Evolutionary conservation across 2,329 filamentous ascomycete species (phyloP).

Genomic region (Monosporascus ibericus): DNA sequence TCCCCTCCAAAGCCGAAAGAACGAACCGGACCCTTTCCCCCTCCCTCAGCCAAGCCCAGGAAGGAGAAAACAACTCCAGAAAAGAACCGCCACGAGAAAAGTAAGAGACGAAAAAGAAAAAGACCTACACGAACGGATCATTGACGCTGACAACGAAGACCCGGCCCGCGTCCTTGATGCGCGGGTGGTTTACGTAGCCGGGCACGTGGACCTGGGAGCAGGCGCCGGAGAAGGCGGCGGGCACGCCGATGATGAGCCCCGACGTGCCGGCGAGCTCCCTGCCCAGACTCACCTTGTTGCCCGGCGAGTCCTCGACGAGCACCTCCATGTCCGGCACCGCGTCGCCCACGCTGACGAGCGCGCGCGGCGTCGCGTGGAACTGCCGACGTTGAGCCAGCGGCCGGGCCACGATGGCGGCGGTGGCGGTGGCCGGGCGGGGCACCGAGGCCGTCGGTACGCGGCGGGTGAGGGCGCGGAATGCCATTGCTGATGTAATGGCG

Average conservation of each 20-base stretch:
- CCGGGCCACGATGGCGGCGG: slow-evolving; percentile 18
- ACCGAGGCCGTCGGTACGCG: slow-evolving; percentile 7
- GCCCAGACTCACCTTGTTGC: slow-evolving; percentile 83
- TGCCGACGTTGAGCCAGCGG: slow-evolving; percentile 17
- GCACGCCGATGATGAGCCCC: slow-evolving; percentile 79
- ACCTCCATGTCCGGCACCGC: slow-evolving; percentile 69
- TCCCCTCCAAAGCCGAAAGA: not conserved
- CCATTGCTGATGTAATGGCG: slow-evolving; percentile 9
- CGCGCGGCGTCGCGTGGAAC: slow-evolving; percentile 61
- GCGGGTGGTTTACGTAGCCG: slow-evolving; percentile 74
- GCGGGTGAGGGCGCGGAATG: slow-evolving; percentile 20
- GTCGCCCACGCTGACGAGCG: slow-evolving; percentile 72
- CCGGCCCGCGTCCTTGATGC: slow-evolving; percentile 71
- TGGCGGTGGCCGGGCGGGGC: slow-evolving; percentile 16
- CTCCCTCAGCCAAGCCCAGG: no score
- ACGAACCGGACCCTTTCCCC: no score
- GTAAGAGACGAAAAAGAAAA: not conserved
- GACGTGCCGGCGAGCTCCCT: slow-evolving; percentile 59
- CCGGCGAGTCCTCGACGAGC: slow-evolving; percentile 78
- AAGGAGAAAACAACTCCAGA: no score
- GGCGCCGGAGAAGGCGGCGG: slow-evolving; percentile 63
- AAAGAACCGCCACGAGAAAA: not conserved
- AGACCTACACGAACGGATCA: slow-evolving; percentile 82
- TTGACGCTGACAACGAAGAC: slow-evolving; percentile 92
- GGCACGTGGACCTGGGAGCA: slow-evolving; percentile 68